Evolutionary conservation across 768 basidiomycete genomes (phyloP).

Genomic region (Xerocomus brunneocitrinus): DNA sequence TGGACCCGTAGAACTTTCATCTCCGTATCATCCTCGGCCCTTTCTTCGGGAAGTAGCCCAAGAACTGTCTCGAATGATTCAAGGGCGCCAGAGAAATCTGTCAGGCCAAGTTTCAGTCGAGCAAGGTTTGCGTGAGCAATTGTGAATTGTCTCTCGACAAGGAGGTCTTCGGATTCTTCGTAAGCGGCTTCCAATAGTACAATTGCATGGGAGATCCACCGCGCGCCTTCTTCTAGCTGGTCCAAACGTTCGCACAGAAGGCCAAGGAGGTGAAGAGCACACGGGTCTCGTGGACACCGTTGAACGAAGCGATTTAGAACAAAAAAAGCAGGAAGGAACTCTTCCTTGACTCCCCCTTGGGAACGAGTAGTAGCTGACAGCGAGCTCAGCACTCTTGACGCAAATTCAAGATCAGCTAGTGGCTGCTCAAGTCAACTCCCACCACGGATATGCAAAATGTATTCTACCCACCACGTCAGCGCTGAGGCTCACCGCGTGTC

Average conservation of each 20-base stretch:
- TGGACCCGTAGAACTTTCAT: slow-evolving; percentile 51
- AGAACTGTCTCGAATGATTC: slow-evolving; percentile 70
- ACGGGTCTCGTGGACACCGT: slow-evolving; percentile 61
- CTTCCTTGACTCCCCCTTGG: slow-evolving; percentile 32
- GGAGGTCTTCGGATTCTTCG: slow-evolving; percentile 79
- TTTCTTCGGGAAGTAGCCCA: slow-evolving; percentile 59
- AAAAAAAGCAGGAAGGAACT: slow-evolving; percentile 75
- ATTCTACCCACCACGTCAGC: slow-evolving; percentile 48
- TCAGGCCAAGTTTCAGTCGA: slow-evolving; percentile 60
- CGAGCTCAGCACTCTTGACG: slow-evolving; percentile 51
- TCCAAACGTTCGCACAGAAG: slow-evolving; percentile 84
- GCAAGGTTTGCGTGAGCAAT: slow-evolving; percentile 82
- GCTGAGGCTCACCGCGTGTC: slow-evolving; percentile 64
- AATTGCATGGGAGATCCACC: slow-evolving; percentile 59
- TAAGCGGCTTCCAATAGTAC: slow-evolving; percentile 78
- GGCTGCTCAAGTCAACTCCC: slow-evolving; percentile 45
- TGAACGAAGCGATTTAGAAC: slow-evolving; percentile 72
- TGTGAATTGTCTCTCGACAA: slow-evolving; percentile 72
- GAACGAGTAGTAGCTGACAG: slow-evolving; percentile 23
- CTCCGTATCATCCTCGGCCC: slow-evolving; percentile 29
- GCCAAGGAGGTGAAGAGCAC: slow-evolving; percentile 77
- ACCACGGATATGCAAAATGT: neutral
- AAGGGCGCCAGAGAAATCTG: slow-evolving; percentile 55
- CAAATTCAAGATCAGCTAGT: slow-evolving; percentile 75
- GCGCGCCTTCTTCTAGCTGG: slow-evolving; percentile 56